Evolutionary conservation across 2,329 filamentous ascomycete species (phyloP), one percentile per base, ranked within the genome.

Genomic region (Pyricularia pennisetigena): DNA sequence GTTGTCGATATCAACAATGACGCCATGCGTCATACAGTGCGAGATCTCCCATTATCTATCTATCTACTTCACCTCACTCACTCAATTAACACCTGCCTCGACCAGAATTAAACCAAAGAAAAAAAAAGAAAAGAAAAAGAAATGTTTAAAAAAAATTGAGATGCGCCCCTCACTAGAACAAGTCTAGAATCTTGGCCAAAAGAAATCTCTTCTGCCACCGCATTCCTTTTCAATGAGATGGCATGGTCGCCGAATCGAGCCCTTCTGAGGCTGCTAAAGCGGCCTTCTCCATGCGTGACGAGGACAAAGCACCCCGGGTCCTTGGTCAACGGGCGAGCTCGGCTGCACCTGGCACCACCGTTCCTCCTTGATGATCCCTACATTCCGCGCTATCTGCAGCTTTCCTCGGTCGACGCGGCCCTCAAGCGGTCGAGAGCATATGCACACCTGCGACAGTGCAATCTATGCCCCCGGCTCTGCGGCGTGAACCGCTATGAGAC

Each of bases 401-500:
- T 95, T 14, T 87, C 88, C 1, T 86, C 90, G 1, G 76, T 85
- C 3, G 89, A 94, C 67, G 88, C 86, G 4, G 83, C 90, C 1
- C 88, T 87, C 79, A 96, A 96, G 76, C 86, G 90, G 12, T 89
- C 88, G 1, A 79, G 81, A 24, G 91, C 92, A 1, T 92, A 94
- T 73, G 86, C 88, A 0, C 91, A 96, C 75, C 81, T 96, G 30
- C 81, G 85, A 14, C 88, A 93, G 68, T 96, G 91, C 79, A 96
- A 95, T 73, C 82, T 96, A 8, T 96, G 92, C 73, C 92, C 92
- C 1, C 84, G 91, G 14, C 80, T 87, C 64, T 95, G 92, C 76
- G 87, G 88, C 67, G 90, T 94, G 41, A 93, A 96, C 76, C 87
- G 92, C n/a, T 93, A 88, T 73, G 87, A 94, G 77, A 89, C 84